Base-by-base conservation (phyloP, 2,329 filamentous ascomycete species). In the Apiospora malaysiana region DNA sequence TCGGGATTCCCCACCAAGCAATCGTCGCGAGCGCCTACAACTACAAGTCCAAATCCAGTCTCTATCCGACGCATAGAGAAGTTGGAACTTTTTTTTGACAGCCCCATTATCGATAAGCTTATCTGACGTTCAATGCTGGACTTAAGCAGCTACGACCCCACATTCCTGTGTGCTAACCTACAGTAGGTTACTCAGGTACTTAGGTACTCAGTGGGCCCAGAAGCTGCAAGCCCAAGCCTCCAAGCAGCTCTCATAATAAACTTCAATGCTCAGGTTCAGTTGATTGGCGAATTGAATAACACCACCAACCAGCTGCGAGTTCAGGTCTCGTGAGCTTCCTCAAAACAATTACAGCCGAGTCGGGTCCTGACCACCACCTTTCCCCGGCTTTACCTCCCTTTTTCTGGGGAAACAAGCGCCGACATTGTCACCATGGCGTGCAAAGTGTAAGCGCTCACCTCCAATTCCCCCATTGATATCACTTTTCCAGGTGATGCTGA, bases 401-500 rank as follows among this genome's bases (percentile, higher is more conserved):
- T 59, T 12, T 46, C 32, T 14, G 8, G 56, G 56, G 40, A 32
- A n/a, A n/a, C 5, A 63, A 32, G 40, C 71, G 76, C 71, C 37
- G 8, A 40, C 32, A 14, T 63, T 7, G 32, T 40, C 56, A 63
- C 6, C 56, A 87, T 87, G 85, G 83, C 83, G 74, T 81, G 84
- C 63, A 87, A 87, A 77, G 82, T 87, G 85, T 87, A 78, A 77
- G 47, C 21, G 4, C 6, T 18, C 42, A 27, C 18, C 16, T 25
- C 9, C 65, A 27, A 16, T 43, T 37, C 27, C 12, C 4, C 56
- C 9, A 40, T 14, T 2, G 27, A 21, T 16, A 40, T 9, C 51
- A 27, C 16, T 32, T 21, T 40, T 32, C 37, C n/a, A 16, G 46
- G 45, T 9, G 25, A 21, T 47, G 21, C 65, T 67, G 70, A 74